Conservation (phyloP, 2,329 filamentous ascomycete species). For the Fusarium penzigii region DNA sequence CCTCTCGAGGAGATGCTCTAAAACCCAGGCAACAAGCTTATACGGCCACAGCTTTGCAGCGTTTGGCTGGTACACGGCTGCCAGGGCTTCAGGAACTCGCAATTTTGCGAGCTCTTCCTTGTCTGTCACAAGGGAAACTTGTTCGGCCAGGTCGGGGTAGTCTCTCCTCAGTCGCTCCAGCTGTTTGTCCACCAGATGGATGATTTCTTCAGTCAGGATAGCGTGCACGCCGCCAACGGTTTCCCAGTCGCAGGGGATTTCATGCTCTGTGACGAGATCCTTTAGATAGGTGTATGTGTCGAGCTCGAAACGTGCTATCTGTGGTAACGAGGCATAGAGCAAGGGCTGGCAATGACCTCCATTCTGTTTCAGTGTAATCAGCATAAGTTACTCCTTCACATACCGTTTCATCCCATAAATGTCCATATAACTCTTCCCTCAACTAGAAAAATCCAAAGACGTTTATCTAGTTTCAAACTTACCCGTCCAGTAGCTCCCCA, state of each 20-base stretch:
- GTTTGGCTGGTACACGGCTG: conserved; percentile 63
- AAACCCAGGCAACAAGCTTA: conserved; percentile 73
- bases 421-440: too few relatives aligned
- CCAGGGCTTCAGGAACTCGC: conserved; percentile 57
- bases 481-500: conserved; percentile 83
- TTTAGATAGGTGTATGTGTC: conserved; percentile 64
- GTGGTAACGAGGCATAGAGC: conserved; percentile 60
- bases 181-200: conserved; percentile 51
- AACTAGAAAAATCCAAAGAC: neutral
- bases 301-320: conserved; percentile 71
- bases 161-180: conserved; percentile 50
- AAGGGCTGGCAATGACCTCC: conserved; percentile 75
- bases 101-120: conserved; percentile 49
- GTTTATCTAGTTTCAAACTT: conserved; percentile 34
- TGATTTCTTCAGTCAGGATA: conserved; percentile 58
- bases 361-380: conserved; percentile 45
- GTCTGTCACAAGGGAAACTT: conserved; percentile 43
- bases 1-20: conserved; percentile 56
- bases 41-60: conserved; percentile 81
- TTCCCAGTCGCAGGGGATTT: conserved; percentile 71
- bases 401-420: too few relatives aligned
- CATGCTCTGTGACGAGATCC: conserved; percentile 55
- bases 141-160: conserved; percentile 58
- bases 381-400: too few relatives aligned
- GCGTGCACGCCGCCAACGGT: conserved; percentile 63